Evolutionary conservation across 176 grass and related monocot genomes (phyloP).

Genomic region (Tillandsia leiboldiana): DNA sequence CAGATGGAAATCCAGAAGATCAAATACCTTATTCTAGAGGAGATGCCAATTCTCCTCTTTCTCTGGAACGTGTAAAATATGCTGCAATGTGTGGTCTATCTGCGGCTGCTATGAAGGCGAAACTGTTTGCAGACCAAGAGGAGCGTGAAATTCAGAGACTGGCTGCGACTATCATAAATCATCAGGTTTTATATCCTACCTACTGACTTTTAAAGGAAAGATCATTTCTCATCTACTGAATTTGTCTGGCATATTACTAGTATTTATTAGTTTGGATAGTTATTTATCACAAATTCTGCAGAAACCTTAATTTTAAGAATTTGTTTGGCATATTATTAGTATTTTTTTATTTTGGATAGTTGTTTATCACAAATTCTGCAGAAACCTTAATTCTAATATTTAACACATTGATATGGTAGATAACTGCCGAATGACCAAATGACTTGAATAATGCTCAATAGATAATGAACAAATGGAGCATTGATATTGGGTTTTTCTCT

Average conservation of each 20-base stretch:
- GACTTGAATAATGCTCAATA: too few species aligned
- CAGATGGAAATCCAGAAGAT: conserved; percentile 17
- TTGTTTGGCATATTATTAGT: too few species aligned
- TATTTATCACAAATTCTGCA: background rate
- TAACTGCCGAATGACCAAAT: too few species aligned
- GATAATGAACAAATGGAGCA: too few species aligned
- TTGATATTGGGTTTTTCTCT: background rate
- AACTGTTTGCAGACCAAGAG: conserved; percentile 93
- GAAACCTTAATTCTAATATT: too few species aligned
- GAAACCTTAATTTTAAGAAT: too few species aligned
- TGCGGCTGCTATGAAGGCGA: conserved; percentile 80
- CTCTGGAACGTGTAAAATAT: conserved; percentile 54
- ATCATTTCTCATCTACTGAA: background rate
- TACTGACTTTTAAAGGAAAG: background rate
- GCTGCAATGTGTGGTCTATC: conserved; percentile 67
- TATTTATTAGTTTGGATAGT: background rate
- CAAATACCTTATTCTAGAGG: conserved; percentile 21
- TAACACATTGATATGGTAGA: too few species aligned
- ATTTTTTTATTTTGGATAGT: too few species aligned
- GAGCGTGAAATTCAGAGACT: conserved; percentile 95
- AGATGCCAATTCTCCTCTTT: conserved; percentile 33
- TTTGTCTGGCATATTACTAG: background rate
- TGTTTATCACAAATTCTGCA: too few species aligned
- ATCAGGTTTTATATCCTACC: conserved; percentile 38
- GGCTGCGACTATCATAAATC: conserved; percentile 73